Conservation (phyloP, 1,284 basidiomycete species). For the Amylostereum chailletii region DNA sequence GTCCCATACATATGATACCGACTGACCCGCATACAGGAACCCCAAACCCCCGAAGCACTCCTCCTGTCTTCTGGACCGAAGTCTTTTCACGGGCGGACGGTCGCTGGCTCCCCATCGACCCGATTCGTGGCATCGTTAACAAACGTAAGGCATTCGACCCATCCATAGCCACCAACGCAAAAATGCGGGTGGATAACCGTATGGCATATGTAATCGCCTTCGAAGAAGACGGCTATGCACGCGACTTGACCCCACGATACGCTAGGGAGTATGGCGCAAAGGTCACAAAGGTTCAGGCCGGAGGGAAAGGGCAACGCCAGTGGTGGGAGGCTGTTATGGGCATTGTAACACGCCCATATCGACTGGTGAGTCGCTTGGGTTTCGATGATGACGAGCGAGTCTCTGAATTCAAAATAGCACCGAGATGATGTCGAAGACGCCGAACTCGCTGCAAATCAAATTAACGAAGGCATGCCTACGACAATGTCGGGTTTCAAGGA, state of each 20-base stretch:
- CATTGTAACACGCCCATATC: slow-evolving; percentile 65
- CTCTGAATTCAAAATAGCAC: slow-evolving; percentile 39
- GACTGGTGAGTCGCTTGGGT: slow-evolving; percentile 49
- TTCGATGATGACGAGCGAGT: background rate
- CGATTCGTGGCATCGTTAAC: slow-evolving; percentile 73
- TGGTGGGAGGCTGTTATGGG: slow-evolving; percentile 81
- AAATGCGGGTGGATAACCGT: slow-evolving; percentile 57
- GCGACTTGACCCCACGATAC: slow-evolving; percentile 72
- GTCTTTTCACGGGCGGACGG: slow-evolving; percentile 90
- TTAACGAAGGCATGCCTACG: slow-evolving; percentile 92
- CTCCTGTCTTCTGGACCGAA: slow-evolving; percentile 96
- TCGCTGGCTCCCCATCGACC: slow-evolving; percentile 91
- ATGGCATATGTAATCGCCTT: slow-evolving; percentile 92
- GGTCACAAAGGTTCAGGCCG: slow-evolving; percentile 76
- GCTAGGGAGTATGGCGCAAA: slow-evolving; percentile 80
- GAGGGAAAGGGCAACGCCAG: slow-evolving; percentile 58
- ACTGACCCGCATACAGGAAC: slow-evolving; percentile 19
- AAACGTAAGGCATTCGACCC: slow-evolving; percentile 85
- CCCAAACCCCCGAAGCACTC: slow-evolving; percentile 49
- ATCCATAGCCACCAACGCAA: slow-evolving; percentile 22
- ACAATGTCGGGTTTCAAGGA: slow-evolving; percentile 91
- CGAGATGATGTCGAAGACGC: slow-evolving; percentile 92
- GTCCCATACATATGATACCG: background rate
- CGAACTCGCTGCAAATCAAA: slow-evolving; percentile 75
- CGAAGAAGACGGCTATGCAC: slow-evolving; percentile 81